phyloP scores from a whole-genome alignment of 352 stramenopile genomes.

The Globisporangium irregulare region DNA sequence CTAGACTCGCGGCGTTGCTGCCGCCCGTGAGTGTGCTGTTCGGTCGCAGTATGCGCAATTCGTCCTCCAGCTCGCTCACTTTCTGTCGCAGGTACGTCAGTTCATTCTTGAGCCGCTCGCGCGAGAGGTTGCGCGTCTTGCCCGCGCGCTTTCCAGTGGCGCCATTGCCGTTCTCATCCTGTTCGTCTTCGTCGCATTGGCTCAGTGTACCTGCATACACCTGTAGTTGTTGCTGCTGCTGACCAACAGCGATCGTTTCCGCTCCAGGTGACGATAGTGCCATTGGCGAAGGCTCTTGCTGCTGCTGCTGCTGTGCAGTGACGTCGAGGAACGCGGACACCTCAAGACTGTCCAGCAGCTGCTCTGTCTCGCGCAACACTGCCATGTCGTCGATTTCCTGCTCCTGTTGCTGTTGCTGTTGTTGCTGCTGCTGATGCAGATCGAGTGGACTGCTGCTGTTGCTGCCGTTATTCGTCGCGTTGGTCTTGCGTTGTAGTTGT shows the following conservation, averaged over 20 bases:
- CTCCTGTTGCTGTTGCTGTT: neutral
- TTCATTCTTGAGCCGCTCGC: constrained; percentile 24
- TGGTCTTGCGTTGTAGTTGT: neutral
- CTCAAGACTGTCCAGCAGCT: constrained; percentile 15
- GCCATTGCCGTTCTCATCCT: neutral
- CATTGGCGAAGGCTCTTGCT: neutral
- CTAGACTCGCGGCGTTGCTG: constrained; percentile 16
- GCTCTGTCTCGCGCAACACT: constrained; percentile 11
- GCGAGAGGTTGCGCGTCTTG: constrained; percentile 15
- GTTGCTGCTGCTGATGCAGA: no score
- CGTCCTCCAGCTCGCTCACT: constrained; percentile 17
- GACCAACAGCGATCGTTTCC: no score
- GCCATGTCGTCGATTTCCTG: neutral
- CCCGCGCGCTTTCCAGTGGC: neutral
- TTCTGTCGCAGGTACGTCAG: constrained; percentile 21
- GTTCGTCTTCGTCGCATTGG: neutral
- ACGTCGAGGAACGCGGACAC: constrained; percentile 4
- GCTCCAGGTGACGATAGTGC: no score
- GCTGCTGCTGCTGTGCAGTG: no score
- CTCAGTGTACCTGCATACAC: no score
- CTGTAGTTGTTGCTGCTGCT: neutral
- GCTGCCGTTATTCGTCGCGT: neutral
- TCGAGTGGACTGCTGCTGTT: neutral
- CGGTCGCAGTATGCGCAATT: constrained; percentile 13
- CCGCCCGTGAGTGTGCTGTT: constrained; percentile 4